Base-by-base conservation (phyloP, 495 filamentous ascomycete genomes). In the Penicillium waksmanii region DNA sequence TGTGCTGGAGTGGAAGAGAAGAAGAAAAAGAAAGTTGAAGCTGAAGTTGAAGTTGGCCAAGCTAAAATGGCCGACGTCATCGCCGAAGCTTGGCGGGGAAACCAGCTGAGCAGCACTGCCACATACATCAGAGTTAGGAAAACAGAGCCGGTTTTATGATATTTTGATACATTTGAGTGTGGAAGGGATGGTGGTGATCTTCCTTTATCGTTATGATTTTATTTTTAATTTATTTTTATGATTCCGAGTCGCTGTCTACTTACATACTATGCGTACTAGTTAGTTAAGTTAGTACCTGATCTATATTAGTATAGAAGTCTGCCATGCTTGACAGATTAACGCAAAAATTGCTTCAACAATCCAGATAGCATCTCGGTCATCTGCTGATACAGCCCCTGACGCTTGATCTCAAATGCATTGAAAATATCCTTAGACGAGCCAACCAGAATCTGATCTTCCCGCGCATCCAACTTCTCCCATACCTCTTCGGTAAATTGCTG, bases 401-500 rank as follows among this genome's bases (percentile, higher is more conserved):
- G 66, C 61, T 77, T 79, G 4, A 68, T 40, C 56, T 79, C 69
- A 61, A 80, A 66, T 1, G 69, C 67, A 19, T 77, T 47, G 51
- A 77, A 77, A 15, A 68, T 63, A 19, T 76, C 70, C 34, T 53
- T 53, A 12, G 74, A 66, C 47, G 68, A 66, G 2, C 77, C 73
- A 15, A 82, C 67, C 11, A 52, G 44, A 25, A 82, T 71, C 53
- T 80, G 71, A 21, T 85, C 84, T 10, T 86, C 80, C 1, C 84
- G 82, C 5, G 70, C 56, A 15, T 61, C 56, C 62, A 91, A 60
- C 11, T 74, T 80, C n/a, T 65, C 68, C 76, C 83, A 90, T 3
- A 85, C 80, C 60, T 87, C 83, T 34, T 87, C 80, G 2, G 74
- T 79, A 64, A 87, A 91, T 55, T 85, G 74, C 12, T 80, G 73